Evolutionary conservation across 306 rosid genomes (phyloP), one percentile per base, ranked within the genome.

Genomic region (Lithocarpus polystachyus): DNA sequence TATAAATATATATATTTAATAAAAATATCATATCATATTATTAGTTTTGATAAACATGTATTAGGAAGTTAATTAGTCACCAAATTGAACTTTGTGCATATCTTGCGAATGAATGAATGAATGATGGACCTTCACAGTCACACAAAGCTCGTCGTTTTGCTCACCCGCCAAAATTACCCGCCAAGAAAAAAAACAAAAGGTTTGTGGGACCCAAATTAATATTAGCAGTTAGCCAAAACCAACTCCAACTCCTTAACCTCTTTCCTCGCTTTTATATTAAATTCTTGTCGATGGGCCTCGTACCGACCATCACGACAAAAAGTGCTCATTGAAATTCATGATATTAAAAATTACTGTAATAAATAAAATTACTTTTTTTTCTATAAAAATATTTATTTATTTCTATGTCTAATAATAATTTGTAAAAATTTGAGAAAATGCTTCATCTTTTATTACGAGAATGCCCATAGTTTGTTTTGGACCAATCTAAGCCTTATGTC

Each of bases 111-210:
- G 52, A 6, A 5, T 35, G 40, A 33, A 48, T 48, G 53, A 48
- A 11, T 48, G 53, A 48, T 12, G 53, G 53, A 48, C 53, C 53
- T 48, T 12, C 26, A 45, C n/a, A 75, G 79, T 22, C 31, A 22
- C 51, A 28, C 61, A 12, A 15, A 14, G 12, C 54, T 23, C 28
- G 69, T 70, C 86, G 78, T 71, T 57, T 57, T 59, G 81, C 43
- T 79, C 75, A 75, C 86, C 87, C 87, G 84, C 89, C 87, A 78
- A 72, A 81, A 65, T 70, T 78, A 76, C 85, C 82, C 83, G 86
- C 90, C 90, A 81, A 81, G 84, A n/a, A 26, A 37, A 14, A 75
- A 23, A 6, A 33, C n/a, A 18, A 29, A 1, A 2, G 74, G 56
- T 40, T 14, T 3, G 64, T 55, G 82, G 88, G 88, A 28, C 81